A percentile compares a stretch with the other conserved stretches of the same genome.
These are phyloP conservation scores for Lentithecium fluviatile DNA, from an alignment of 495 filamentous ascomycete species.

Conservation along the genomic window DNA sequence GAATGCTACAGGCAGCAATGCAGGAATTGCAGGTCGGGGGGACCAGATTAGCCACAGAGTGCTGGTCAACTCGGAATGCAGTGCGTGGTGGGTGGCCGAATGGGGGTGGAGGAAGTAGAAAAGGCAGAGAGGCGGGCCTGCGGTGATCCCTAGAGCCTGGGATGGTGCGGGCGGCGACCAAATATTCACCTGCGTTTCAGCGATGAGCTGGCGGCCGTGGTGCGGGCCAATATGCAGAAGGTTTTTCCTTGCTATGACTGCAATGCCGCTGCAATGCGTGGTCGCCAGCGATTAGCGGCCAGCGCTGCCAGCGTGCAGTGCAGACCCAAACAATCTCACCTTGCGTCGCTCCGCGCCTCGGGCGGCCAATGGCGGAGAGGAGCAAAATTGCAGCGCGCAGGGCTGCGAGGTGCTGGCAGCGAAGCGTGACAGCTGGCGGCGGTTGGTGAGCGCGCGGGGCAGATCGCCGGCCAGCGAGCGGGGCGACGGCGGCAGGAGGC, in stretches of 20 bases:
- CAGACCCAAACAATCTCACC: constrained; percentile 37
- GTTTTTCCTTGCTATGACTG: constrained; percentile 33
- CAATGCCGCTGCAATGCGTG: constrained; percentile 32
- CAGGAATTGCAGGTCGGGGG: constrained; percentile 34
- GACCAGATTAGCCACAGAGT: constrained; percentile 37
- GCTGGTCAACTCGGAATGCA: constrained; percentile 30
- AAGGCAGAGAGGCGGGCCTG: constrained; percentile 23
- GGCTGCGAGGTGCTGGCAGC: constrained; percentile 21
- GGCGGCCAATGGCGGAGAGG: constrained; percentile 29
- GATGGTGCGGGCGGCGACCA: constrained; percentile 25
- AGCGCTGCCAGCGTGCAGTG: constrained; percentile 32
- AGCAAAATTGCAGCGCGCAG: constrained; percentile 31
- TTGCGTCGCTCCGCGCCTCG: constrained; percentile 25
- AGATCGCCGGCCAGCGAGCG: constrained; percentile 4
- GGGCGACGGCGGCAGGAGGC: constrained; percentile 5
- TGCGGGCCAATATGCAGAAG: constrained; percentile 35
- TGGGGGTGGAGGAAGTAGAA: constrained; percentile 21
- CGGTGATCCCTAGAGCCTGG: constrained; percentile 29
- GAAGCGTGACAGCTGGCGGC: constrained; percentile 21
- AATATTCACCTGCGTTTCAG: constrained; percentile 38
- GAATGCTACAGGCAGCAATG: constrained; percentile 37
- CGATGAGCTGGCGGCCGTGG: constrained; percentile 33
- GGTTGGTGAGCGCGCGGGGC: constrained; percentile 27
- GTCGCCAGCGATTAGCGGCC: constrained; percentile 36
- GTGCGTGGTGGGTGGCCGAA: constrained; percentile 30